Evolutionary conservation across 495 filamentous ascomycete genomes (phyloP), one percentile per base, ranked within the genome.

Genomic region (Aspergillus wentii): DNA sequence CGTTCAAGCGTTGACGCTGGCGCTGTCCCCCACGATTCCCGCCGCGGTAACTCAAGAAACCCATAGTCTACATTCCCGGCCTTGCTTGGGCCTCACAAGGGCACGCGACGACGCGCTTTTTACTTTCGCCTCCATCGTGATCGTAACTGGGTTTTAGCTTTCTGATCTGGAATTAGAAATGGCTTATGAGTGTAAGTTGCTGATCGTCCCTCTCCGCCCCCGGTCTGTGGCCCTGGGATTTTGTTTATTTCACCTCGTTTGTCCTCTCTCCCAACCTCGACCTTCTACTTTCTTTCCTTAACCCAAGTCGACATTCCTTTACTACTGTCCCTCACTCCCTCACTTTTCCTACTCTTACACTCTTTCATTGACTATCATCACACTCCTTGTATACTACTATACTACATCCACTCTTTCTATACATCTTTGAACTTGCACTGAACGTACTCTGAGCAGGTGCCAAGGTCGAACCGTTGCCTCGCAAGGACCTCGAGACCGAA

Each of bases 61-160:
- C 48, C 47, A 62, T 62, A 61, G 56, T 58, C 51, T 61, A 57
- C 64, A 68, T 68, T 68, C 64, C 56, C 66, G 60, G 62, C 62
- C 59, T 66, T 64, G 61, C 60, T 57, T 64, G 29, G 47, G 38
- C 38, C 38, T 40, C 46, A 44, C 40, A 30, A 38, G 49, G 57
- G 59, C 58, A 68, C 64, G 64, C 64, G 64, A 59, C 64, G 64
- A 59, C 59, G 43, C 49, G 38, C 48, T 40, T 27, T 41, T 40
- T 33, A 44, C 33, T 33, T 41, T 39, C 41, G 45, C 46, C 47
- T 51, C 52, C n/a, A n/a, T n/a, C n/a, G n/a, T 43, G 37, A 52
- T 54, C 51, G 49, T 35, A 14, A 22, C 25, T 22, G 17, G 14
- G 38, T 39, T 34, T 34, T 40, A 47, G 36, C 31, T 45, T 45